Evolutionary conservation across 169 alveolate species (phyloP), one percentile per base, ranked within the genome.

Genomic region (Plasmodium adleri): DNA sequence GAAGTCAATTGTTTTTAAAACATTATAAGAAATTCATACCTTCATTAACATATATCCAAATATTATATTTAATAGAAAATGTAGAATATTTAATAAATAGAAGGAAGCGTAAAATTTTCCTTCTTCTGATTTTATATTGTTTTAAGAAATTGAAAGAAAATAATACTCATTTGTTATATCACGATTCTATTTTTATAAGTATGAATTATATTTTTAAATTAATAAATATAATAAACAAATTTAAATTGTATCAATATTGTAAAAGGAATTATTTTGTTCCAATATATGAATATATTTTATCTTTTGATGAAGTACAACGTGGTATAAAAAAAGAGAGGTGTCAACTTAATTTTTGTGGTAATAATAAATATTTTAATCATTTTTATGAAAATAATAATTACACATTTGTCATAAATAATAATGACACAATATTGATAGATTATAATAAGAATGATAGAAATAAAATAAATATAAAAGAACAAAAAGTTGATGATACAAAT

Each of bases 171-270:
- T 39, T 39, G 47, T 24, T 26, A 26, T 8, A 66, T 22, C n/a
- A 39, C 20, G 32, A 54, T 17, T 32, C 22, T 9, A 54, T 50
- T 7, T 62, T 58, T n/a, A 32, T 64, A 24, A 43, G 45, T 22
- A n/a, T 83, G 3, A 68, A 66, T 68, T 26, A 68, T 72, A 70
- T 83, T 13, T 83, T 68, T 67, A 83, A 83, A 50, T 49, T 83
- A 58, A 67, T 83, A 9, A 68, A 83, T 26, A 83, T 83, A 54
- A 68, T 83, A 83, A 83, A 83, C 50, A 83, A 68, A 63, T 83
- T 68, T 58, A 83, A 68, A 58, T 62, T 83, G 8, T 83, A 56
- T 83, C 74, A 67, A 68, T 83, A 68, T 52, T 83, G 91, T 39
- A 83, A 45, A n/a, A 83, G 59, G 49, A 72, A 68, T 15, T 68